A percentile compares a stretch with the other conserved stretches of the same genome.
phyloP scores from a whole-genome alignment of 345 rosid species.

The Garcia nutans region DNA sequence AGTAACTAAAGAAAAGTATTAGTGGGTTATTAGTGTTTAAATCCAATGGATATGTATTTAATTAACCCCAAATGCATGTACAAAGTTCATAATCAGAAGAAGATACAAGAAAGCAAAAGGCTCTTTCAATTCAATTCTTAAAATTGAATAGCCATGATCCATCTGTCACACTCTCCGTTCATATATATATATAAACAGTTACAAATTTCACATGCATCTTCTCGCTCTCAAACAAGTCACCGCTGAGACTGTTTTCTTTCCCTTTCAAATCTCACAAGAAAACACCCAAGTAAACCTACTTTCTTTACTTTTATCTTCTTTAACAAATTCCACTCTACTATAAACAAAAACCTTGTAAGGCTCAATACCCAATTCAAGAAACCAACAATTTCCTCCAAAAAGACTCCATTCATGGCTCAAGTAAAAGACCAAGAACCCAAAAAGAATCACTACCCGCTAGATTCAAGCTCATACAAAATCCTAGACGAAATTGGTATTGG shows the following conservation, averaged over 20 bases:
- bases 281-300: constrained; percentile 18
- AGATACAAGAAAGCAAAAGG: not conserved
- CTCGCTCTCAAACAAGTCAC: constrained; percentile 21
- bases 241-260: constrained; percentile 12
- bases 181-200: not conserved
- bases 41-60: no score
- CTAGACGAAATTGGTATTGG: constrained; percentile 70
- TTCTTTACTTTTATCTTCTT: not conserved
- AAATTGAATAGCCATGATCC: not conserved
- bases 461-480: constrained; percentile 56
- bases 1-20: no score
- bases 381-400: not conserved
- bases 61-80: no score
- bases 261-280: constrained; percentile 34
- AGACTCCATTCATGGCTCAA: constrained; percentile 5
- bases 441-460: constrained; percentile 60
- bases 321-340: not conserved
- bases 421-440: constrained; percentile 1
- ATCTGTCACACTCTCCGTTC: not conserved
- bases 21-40: no score
- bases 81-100: not conserved
- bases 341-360: not conserved
- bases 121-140: not conserved
- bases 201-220: constrained; percentile 38
- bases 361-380: not conserved